Base-by-base conservation (phyloP, 495 filamentous ascomycete genomes). In the Poronia punctata region DNA sequence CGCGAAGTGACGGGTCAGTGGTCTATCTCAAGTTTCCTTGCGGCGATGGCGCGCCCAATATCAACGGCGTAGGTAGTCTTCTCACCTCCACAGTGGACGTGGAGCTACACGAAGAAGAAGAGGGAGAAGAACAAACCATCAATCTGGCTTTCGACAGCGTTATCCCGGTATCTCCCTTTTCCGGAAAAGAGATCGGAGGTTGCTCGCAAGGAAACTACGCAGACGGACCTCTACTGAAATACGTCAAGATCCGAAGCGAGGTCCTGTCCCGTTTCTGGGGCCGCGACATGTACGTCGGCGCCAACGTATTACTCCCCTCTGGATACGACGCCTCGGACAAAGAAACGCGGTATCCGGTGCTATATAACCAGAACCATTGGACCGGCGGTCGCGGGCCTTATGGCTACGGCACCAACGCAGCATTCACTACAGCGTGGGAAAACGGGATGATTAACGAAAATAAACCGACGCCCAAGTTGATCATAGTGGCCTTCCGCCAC, bases 211-310 rank as follows among this genome's bases (percentile, higher is more conserved):
- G 42, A 15, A 45, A 45, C 22, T 45, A 45, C 7, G 42, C 35
- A 5, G 42, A 45, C 21, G 38, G 27, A 8, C 27, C 24, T 11
- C 35, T 8, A 0, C 21, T 45, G 14, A 45, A 45, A 18, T 27
- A 45, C 17, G 35, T 45, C 1, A 45, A 45, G 22, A 45, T 45
- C 28, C 31, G 12, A 35, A 45, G 42, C 23, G 21, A 38, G 28
- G 38, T 31, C 15, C 35, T 45, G 1, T 32, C 14, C 9, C 12
- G 38, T 8, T 45, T 45, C 35, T 45, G 42, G 42, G 41, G 42
- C 7, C 42, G 42, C 23, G 42, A 45, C 22, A 45, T 45, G 42
- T 45, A 45, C 22, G 35, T 44, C 16, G 42, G 42, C 18, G 42
- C 42, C 12, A 45, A 45, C n/a, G 15, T 45, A 10, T 7, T 45